Evolutionary conservation across 768 basidiomycete genomes (phyloP).

Genomic region (Xerocomus potaroensis): DNA sequence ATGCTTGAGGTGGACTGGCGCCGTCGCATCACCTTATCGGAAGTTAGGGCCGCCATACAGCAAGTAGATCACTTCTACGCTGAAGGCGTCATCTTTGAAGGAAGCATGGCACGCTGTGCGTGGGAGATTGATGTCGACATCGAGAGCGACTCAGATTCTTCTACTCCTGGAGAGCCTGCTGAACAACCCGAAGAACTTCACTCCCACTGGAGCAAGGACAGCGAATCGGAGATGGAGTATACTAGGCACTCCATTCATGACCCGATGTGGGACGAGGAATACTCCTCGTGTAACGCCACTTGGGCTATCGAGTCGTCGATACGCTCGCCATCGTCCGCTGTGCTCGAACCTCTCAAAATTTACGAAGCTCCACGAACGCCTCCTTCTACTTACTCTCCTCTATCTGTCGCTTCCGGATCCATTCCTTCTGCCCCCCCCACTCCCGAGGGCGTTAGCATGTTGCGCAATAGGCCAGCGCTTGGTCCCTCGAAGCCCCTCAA

Average conservation of each 20-base stretch:
- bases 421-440: conserved; percentile 52
- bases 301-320: conserved; percentile 52
- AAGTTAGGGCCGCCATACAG: conserved; percentile 53
- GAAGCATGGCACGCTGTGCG: conserved; percentile 71
- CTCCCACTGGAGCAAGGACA: conserved; percentile 60
- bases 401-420: conserved; percentile 35
- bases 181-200: conserved; percentile 38
- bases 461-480: conserved; percentile 34
- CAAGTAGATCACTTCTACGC: conserved; percentile 64
- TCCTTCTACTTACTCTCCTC: conserved; percentile 47
- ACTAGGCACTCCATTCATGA: conserved; percentile 27
- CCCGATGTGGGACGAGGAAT: conserved; percentile 32
- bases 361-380: conserved; percentile 48
- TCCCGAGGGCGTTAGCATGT: conserved; percentile 47
- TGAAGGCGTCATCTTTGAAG: conserved; percentile 72
- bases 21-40: conserved; percentile 42
- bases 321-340: conserved; percentile 41
- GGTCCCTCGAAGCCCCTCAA: conserved; percentile 44
- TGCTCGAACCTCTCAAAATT: conserved; percentile 35
- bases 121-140: conserved; percentile 72
- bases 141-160: conserved; percentile 60
- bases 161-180: conserved; percentile 40
- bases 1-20: conserved; percentile 71
- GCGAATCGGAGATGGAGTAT: conserved; percentile 34
- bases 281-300: conserved; percentile 47